A percentile compares a stretch with the other conserved stretches of the same genome.
These are phyloP conservation scores for Neurospora sp. DNA, from an alignment of 495 filamentous ascomycete genomes.

Conservation along the genomic window DNA sequence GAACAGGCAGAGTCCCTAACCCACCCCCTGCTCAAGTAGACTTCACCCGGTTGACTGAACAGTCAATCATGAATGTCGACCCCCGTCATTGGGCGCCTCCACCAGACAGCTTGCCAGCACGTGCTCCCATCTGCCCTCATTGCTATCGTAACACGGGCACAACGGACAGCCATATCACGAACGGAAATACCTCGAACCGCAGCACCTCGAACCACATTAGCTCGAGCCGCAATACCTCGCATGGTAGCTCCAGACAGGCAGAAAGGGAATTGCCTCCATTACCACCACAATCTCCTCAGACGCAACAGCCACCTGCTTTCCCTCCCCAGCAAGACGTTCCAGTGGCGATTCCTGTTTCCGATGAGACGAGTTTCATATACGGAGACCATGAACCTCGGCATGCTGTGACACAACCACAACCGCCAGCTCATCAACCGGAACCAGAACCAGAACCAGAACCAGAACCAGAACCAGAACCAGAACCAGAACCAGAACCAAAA, in stretches of 20 bases:
- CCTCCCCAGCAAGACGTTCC: background rate
- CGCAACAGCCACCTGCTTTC: background rate
- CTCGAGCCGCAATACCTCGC: background rate
- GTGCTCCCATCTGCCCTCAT: background rate
- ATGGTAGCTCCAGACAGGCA: background rate
- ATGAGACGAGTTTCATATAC: too few relatives aligned
- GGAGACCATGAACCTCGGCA: too few relatives aligned
- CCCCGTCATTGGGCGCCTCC: background rate
- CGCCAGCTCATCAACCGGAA: too few relatives aligned
- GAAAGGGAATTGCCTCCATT: background rate
- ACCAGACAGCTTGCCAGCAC: background rate
- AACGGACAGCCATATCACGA: background rate
- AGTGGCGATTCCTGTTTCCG: too few relatives aligned
- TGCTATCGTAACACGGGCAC: background rate
- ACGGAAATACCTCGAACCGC: background rate
- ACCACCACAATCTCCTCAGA: background rate
- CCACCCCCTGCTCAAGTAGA: background rate
- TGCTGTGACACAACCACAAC: too few relatives aligned
- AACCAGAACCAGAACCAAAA: too few relatives aligned
- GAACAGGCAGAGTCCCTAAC: background rate
- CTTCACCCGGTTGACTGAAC: background rate
- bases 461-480: too few relatives aligned
- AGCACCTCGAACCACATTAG: too few relatives aligned
- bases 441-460: too few relatives aligned
- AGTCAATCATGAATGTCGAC: background rate